Evolutionary conservation across 208 protist genomes (phyloP), one percentile per base, ranked within the genome.

Genomic region (Wallacemonas sp.): DNA sequence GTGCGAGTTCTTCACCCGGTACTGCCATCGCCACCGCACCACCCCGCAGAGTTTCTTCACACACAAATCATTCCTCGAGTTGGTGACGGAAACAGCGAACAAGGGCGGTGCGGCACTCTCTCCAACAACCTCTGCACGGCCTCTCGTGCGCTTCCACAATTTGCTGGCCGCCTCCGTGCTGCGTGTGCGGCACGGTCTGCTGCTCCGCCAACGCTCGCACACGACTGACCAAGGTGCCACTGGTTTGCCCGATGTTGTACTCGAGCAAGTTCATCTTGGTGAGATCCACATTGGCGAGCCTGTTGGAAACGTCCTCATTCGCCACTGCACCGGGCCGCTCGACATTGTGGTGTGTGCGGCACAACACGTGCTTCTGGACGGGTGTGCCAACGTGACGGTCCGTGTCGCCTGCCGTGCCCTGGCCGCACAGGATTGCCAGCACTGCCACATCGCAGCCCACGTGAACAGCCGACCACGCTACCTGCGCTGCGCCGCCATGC

Each of bases 401-500:
- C 85, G 82, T 14, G 72, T 72, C 0, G 77, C 86, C 0, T 93
- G 87, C 45, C 22, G 63, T n/a, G 39, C 66, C 27, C 86, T 94
- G 51, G 63, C 49, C 4, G 84, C 85, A 0, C 66, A 45, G 0
- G 63, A 90, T 51, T 96, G 81, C 45, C 69, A 69, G 2, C 63
- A 72, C 27, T 94, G 86, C 68, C 84, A 91, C 61, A 41, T 82
- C 26, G 84, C 90, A 8, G 74, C 91, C n/a, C 83, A 93, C 63
- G 80, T 88, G 2, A 94, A 93, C 63, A 75, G 70, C 15, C 53
- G 26, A 0, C 90, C 90, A 19, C 62, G 42, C 39, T 91, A 84
- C 61, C 60, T 76, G 33, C 67, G 67, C 17, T 92, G 90, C 61
- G 59, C 62, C 4, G 56, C 53, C 22, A 82, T 96, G 71, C 62